Evolutionary conservation across 2,329 filamentous ascomycete genomes (phyloP), one percentile per base, ranked within the genome.

Genomic region (Claviceps sp.): DNA sequence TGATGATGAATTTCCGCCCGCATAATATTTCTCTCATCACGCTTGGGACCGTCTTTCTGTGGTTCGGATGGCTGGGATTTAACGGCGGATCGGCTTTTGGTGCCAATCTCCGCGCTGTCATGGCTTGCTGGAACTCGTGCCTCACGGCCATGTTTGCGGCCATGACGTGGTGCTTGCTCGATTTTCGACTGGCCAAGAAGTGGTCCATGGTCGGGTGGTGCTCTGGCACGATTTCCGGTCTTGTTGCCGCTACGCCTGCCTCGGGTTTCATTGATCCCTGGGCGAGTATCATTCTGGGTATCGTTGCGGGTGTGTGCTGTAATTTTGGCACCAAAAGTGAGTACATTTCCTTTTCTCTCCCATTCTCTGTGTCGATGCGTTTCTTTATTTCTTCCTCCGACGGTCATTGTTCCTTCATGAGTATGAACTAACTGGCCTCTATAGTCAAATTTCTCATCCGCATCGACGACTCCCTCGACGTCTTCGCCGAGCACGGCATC

Each of bases 1-100:
- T 97, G 89, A 96, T 97, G 88, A 81, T 96, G 71, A 97, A 97
- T 79, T 97, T 97, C 80, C 88, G 93, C 59, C 93, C 93, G 17
- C 93, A 98, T 77, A 98, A 98, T 74, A 93, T 97, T 59, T 95
- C 90, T 5, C 80, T 97, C 63, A 95, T 98, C 71, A 90, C 93
- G 1, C 84, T 97, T 60, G 93, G 93, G 56, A 97, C 93, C 3
- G 80, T 95, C 58, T 80, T 98, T 61, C 88, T 98, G 52, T 97
- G 90, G 90, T 97, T 97, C 63, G 93, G 93, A 63, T 98, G 93
- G 93, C 77, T 98, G 57, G 93, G 90, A 51, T 98, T 98, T 81
- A 98, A 98, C 76, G 93, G 91, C 61, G 93, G 93, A 57, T 96
- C 90, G 23, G 75, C 91, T 40, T 95, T 96, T 60, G 90, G 91